Conservation (phyloP, 148 eudicot genomes). For the Amaranthus palmeri region DNA sequence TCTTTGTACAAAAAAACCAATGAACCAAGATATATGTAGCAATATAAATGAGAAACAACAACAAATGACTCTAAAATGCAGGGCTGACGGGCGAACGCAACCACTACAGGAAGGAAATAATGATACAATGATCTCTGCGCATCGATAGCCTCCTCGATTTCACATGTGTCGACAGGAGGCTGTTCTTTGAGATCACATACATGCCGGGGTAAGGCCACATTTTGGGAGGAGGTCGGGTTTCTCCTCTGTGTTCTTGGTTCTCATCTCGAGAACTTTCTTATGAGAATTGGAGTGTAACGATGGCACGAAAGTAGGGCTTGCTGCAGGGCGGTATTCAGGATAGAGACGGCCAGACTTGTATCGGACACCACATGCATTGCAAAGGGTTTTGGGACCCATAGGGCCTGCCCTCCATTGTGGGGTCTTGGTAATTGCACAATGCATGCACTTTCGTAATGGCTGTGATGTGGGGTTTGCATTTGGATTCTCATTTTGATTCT, state of each 20-base stretch:
- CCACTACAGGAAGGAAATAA: neutral
- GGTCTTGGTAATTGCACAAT: constrained; percentile 90
- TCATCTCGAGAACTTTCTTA: constrained; percentile 92
- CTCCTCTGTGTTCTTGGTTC: constrained; percentile 27
- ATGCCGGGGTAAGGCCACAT: constrained; percentile 23
- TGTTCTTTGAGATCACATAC: constrained; percentile 30
- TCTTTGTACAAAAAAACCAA: constrained; percentile 43
- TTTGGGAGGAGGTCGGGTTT: constrained; percentile 33
- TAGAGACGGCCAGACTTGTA: constrained; percentile 83
- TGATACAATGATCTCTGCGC: neutral
- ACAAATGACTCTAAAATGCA: constrained; percentile 19
- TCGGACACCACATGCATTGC: constrained; percentile 98
- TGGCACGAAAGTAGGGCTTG: constrained; percentile 86
- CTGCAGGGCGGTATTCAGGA: constrained; percentile 95
- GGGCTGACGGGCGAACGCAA: constrained; percentile 9
- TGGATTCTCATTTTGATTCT: constrained; percentile 15
- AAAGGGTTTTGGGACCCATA: constrained; percentile 85
- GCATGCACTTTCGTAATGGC: constrained; percentile 74
- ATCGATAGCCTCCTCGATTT: constrained; percentile 13
- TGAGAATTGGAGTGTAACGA: constrained; percentile 87
- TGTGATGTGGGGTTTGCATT: constrained; percentile 24
- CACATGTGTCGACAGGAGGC: constrained; percentile 25
- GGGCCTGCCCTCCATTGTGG: constrained; percentile 99
- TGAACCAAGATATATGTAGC: constrained; percentile 28
- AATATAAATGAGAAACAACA: constrained; percentile 19